Base-by-base conservation (phyloP, 805 yeast genomes). In the Scheffersomyces amazonensis region DNA sequence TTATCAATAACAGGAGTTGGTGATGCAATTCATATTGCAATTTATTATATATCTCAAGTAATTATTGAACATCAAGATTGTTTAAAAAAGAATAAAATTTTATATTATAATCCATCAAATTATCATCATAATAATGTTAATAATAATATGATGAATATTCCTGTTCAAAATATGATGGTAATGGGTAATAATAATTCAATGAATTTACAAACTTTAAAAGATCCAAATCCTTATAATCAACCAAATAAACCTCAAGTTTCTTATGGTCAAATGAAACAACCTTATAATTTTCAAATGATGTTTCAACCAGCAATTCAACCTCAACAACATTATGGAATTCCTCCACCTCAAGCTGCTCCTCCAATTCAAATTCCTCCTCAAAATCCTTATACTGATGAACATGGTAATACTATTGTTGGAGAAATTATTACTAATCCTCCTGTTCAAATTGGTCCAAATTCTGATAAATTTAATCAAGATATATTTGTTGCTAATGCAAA, bases 1-100 rank as follows among this genome's bases (percentile, higher is more conserved):
- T 64, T 88, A 34, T 71, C 80, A 17, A 74, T 87, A 6, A 67
- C 74, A 4, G 96, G 96, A 5, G 91, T 85, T 11, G 88, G 89
- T 1, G 95, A 87, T 62, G 89, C 96, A 2, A 76, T 88, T 30
- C 95, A 86, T 54, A 85, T 87, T 48, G 96, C 96, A 8, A 69
- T 81, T 0, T 86, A 82, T 59, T 83, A 82, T 54, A 72, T 85
- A 39, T 80, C 85, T 1, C 84, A 81, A 56, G 82, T 85, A 3
- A 70, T 82, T 38, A 54, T 80, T 36, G 83, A 80, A 46, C 82
- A 81, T 52, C 74, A 75, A 43, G 79, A 74, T 44, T 47, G 60
- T 21, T 62, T 69, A 38, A 73, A 76, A 46, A 73, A 76, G 50
- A 62, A 73, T n/a, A 81, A 80, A 50, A 66, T 73, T 31, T 64